Conservation (phyloP, 2,329 filamentous ascomycete genomes). For the Pseudogymnoascus sp. region DNA sequence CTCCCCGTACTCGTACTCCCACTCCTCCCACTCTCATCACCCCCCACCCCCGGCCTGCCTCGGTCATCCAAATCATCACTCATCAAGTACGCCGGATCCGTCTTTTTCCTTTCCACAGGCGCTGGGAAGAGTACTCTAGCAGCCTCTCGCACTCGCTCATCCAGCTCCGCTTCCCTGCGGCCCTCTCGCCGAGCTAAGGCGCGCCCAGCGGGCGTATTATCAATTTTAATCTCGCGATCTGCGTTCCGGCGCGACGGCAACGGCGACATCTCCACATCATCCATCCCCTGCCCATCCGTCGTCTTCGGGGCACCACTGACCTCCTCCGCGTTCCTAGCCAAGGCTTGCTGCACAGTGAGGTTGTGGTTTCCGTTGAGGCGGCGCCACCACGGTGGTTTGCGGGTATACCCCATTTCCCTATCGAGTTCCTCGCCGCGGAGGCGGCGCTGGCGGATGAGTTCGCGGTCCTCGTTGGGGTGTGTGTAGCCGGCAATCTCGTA, state of each 20-base stretch:
- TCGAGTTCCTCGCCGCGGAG: constrained; percentile 49
- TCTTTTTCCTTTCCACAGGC: not conserved
- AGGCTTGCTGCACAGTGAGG: constrained; percentile 26
- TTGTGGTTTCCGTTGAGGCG: constrained; percentile 28
- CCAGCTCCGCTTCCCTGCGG: not conserved
- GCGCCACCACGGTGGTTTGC: constrained; percentile 62
- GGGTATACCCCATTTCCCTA: constrained; percentile 51
- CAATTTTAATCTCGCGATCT: not conserved
- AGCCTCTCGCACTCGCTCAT: not conserved
- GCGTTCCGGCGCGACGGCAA: not conserved
- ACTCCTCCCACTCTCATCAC: not conserved
- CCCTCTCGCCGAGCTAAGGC: not conserved
- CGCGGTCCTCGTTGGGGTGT: constrained; percentile 64
- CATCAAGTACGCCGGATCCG: not conserved
- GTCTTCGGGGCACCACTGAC: constrained; percentile 24
- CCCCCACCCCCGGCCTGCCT: not conserved
- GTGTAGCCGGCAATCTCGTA: constrained; percentile 50
- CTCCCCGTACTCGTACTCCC: not conserved
- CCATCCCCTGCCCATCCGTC: not conserved
- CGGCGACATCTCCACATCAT: not conserved
- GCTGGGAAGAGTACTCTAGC: not conserved
- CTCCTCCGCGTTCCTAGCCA: constrained; percentile 29
- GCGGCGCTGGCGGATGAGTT: constrained; percentile 58
- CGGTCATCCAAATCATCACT: not conserved
- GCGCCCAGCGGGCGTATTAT: not conserved